Evolutionary conservation across 1,284 basidiomycete genomes (phyloP).

Genomic region (Sanghuangporus baumii): DNA sequence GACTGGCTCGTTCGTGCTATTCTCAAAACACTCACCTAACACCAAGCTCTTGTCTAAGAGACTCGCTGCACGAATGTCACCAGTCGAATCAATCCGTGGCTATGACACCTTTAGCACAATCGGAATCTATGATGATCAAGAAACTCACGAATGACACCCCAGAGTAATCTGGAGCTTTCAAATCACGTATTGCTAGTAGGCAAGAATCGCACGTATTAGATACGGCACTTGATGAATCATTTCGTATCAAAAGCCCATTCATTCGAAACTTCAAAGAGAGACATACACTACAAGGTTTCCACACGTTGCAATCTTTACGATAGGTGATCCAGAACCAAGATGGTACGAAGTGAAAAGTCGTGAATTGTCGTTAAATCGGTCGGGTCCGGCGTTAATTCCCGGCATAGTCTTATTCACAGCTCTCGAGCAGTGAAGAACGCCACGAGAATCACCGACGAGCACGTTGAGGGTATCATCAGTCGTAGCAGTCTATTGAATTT

Average conservation of each 20-base stretch:
- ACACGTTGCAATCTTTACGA: background rate
- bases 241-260: background rate
- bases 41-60: constrained; percentile 43
- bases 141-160: constrained; percentile 5
- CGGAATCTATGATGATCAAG: background rate
- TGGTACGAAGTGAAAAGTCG: constrained; percentile 13
- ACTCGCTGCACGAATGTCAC: constrained; percentile 53
- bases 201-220: background rate
- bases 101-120: background rate
- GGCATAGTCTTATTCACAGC: background rate
- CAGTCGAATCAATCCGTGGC: background rate
- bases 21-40: constrained; percentile 39
- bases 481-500: background rate
- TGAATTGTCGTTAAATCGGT: constrained; percentile 10
- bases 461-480: constrained; percentile 9
- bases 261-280: background rate
- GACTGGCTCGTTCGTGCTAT: background rate
- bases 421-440: constrained; percentile 2
- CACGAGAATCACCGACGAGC: constrained; percentile 7
- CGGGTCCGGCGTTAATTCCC: background rate
- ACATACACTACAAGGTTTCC: constrained; percentile 8
- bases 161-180: constrained; percentile 8
- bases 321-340: background rate
- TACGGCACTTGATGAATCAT: background rate
- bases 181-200: background rate